Evolutionary conservation across 345 rosid genomes (phyloP).

Genomic region (Atalantia buxifolia): DNA sequence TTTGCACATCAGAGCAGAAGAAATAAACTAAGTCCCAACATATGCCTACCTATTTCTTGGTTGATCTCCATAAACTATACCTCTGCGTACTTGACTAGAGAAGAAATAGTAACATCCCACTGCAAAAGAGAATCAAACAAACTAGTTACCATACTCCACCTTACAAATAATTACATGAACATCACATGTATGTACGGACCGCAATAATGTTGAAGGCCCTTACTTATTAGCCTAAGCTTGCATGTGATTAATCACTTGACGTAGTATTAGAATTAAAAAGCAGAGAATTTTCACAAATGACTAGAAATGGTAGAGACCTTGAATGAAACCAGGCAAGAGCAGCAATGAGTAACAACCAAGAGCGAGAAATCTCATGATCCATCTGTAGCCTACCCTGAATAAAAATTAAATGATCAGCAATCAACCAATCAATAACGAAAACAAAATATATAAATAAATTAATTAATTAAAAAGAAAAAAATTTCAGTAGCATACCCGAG

Average conservation of each 20-base stretch:
- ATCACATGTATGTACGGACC: neutral
- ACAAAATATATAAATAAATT: neutral
- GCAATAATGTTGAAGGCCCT: neutral
- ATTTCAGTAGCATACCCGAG: slow-evolving; percentile 50
- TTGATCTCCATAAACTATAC: slow-evolving; percentile 84
- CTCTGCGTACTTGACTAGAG: slow-evolving; percentile 69
- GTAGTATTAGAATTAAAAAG: neutral
- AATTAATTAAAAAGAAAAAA: neutral
- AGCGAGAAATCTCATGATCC: slow-evolving; percentile 84
- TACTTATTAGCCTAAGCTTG: neutral
- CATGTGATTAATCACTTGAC: neutral
- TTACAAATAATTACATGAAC: neutral
- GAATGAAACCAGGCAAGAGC: slow-evolving; percentile 93
- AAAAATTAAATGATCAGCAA: slow-evolving; percentile 43
- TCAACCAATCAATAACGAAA: neutral
- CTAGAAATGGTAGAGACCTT: slow-evolving; percentile 48
- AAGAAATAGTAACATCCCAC: slow-evolving; percentile 92
- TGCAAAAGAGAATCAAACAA: slow-evolving; percentile 41
- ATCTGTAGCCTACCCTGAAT: slow-evolving; percentile 97
- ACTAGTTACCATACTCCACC: slow-evolving; percentile 28
- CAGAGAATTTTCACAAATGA: neutral
- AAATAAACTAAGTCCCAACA: neutral
- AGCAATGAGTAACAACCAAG: slow-evolving; percentile 83
- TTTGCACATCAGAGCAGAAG: neutral
- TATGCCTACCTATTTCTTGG: slow-evolving; percentile 82